These are phyloP conservation scores for Pyrenochaeta sp. DNA, from an alignment of 2,329 filamentous ascomycete genomes.

Conservation along the genomic window DNA sequence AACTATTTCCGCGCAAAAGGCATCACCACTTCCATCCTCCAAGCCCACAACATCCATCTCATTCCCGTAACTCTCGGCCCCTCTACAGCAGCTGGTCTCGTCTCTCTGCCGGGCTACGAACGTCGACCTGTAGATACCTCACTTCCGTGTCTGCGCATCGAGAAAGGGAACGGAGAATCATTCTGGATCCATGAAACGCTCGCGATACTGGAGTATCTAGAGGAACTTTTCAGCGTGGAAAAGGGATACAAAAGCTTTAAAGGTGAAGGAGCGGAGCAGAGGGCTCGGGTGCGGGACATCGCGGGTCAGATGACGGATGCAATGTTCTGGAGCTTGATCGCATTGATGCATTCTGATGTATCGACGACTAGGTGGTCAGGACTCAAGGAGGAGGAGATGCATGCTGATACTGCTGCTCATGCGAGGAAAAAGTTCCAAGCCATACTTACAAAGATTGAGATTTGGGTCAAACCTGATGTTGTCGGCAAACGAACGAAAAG, in stretches of 20 bases:
- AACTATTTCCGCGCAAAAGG: constrained; percentile 28
- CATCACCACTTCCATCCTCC: constrained; percentile 16
- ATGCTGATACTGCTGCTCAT: constrained; percentile 6
- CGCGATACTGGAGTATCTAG: constrained; percentile 22
- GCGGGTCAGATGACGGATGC: constrained; percentile 16
- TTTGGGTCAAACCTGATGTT: constrained; percentile 19
- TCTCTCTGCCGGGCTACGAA: constrained; percentile 12
- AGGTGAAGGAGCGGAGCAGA: constrained; percentile 14
- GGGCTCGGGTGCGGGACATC: constrained; percentile 15
- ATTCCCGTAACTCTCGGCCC: constrained; percentile 16
- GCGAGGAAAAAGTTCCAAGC: constrained; percentile 5
- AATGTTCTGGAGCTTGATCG: constrained; percentile 1
- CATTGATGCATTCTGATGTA: constrained; percentile 12
- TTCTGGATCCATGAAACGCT: constrained; percentile 17
- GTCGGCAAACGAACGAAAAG: constrained; percentile 12
- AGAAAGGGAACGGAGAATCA: not conserved
- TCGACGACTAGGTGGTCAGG: constrained; percentile 16
- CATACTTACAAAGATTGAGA: constrained; percentile 17
- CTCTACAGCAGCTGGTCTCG: not conserved
- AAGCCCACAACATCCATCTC: constrained; percentile 21
- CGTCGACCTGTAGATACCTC: constrained; percentile 12
- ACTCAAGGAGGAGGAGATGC: constrained; percentile 7
- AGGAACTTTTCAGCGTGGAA: constrained; percentile 14
- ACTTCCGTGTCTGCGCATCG: constrained; percentile 20
- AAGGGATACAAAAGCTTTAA: constrained; percentile 6